A percentile compares a stretch with the other conserved stretches of the same genome.
phyloP scores from a whole-genome alignment of 345 rosid genomes.

The Rhodamnia rubescens region DNA sequence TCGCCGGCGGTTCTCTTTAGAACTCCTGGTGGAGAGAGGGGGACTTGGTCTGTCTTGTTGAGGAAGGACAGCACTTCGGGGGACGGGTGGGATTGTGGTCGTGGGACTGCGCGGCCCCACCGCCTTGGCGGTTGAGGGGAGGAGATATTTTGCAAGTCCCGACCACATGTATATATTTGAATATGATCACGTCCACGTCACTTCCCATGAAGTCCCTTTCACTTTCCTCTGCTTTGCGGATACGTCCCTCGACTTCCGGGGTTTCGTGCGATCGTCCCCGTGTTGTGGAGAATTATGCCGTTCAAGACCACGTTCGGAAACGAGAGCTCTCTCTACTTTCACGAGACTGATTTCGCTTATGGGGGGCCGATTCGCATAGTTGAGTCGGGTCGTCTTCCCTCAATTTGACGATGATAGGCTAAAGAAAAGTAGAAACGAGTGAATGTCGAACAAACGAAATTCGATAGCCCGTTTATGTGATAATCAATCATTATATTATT shows the following conservation, averaged over 20 bases:
- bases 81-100: neutral
- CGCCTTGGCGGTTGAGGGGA: too few species aligned
- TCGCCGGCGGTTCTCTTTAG: neutral
- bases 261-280: neutral
- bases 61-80: neutral
- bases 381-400: too few species aligned
- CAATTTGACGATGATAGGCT: too few species aligned
- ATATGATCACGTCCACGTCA: neutral
- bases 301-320: neutral
- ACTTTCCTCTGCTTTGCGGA: neutral
- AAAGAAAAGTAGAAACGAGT: too few species aligned
- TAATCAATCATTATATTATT: neutral
- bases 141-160: neutral
- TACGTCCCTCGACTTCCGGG: neutral
- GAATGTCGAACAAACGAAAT: too few species aligned
- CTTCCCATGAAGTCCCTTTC: neutral
- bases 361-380: too few species aligned
- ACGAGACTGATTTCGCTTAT: neutral
- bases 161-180: neutral
- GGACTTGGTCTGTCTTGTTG: neutral
- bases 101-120: neutral
- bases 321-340: neutral
- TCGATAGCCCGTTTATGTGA: too few species aligned
- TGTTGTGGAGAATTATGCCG: neutral
- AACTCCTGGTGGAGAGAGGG: neutral